These are phyloP conservation scores for Buddleja alternifolia DNA, from an alignment of 257 asterid species.

Conservation along the genomic window DNA sequence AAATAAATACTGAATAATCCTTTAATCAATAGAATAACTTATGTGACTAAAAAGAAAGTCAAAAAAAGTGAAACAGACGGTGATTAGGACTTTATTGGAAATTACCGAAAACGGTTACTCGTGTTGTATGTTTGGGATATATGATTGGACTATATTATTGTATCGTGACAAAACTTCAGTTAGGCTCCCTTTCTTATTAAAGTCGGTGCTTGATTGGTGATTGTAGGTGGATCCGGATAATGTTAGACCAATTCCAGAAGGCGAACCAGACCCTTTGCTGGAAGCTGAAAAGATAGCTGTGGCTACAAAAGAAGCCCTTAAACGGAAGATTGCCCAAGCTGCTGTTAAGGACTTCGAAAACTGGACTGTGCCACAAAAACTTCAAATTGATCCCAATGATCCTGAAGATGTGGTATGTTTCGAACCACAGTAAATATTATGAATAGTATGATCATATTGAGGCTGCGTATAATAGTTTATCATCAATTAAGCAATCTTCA, in stretches of 20 bases:
- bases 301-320: constrained; percentile 95
- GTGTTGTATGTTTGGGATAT: background rate
- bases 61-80: background rate
- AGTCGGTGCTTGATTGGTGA: constrained; percentile 28
- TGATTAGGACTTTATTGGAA: constrained; percentile 7
- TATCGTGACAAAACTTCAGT: background rate
- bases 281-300: constrained; percentile 95
- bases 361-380: constrained; percentile 80
- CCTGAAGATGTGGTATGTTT: constrained; percentile 95
- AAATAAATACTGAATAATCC: background rate
- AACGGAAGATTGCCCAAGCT: constrained; percentile 90
- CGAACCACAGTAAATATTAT: constrained; percentile 18
- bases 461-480: background rate
- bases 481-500: constrained; percentile 14
- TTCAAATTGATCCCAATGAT: constrained; percentile 84
- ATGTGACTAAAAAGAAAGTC: background rate
- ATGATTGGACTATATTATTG: constrained; percentile 15
- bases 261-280: constrained; percentile 58
- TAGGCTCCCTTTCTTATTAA: background rate
- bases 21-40: background rate
- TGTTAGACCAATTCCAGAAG: constrained; percentile 71
- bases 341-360: constrained; percentile 71
- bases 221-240: constrained; percentile 93
- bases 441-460: constrained; percentile 12
- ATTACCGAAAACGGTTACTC: background rate